phyloP scores from a whole-genome alignment of 1,139 yeast species.

The Magnusiomyces tetraspermus region DNA sequence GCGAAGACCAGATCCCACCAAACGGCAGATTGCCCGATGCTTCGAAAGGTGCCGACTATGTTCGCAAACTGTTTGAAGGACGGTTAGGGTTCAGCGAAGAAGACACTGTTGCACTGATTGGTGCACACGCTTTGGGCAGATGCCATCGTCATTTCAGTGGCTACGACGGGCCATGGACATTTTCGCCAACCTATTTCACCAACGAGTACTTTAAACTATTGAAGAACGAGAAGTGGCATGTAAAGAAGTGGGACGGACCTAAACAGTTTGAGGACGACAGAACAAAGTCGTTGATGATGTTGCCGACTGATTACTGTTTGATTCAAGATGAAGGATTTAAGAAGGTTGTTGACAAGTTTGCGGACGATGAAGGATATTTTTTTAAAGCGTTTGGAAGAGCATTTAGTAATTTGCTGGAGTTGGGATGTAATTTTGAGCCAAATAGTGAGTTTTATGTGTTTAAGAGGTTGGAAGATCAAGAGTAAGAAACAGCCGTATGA shows the following conservation, averaged over 20 bases:
- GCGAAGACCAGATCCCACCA: constrained; percentile 42
- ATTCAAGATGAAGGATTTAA: constrained; percentile 56
- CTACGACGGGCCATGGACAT: constrained; percentile 93
- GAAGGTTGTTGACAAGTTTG: constrained; percentile 61
- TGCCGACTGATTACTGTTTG: constrained; percentile 74
- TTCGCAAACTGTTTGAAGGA: constrained; percentile 48
- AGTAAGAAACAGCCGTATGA: too few relatives aligned
- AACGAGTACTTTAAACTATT: constrained; percentile 52
- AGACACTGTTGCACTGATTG: constrained; percentile 78
- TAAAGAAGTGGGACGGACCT: constrained; percentile 67
- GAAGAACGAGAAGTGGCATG: constrained; percentile 63
- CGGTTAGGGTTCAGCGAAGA: constrained; percentile 74
- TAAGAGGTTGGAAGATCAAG: constrained; percentile 46
- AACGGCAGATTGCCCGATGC: constrained; percentile 81
- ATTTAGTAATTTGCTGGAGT: constrained; percentile 59
- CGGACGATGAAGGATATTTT: constrained; percentile 58
- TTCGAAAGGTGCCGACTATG: constrained; percentile 55
- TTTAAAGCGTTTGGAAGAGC: constrained; percentile 65
- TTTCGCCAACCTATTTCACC: constrained; percentile 65
- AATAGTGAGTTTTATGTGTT: constrained; percentile 40
- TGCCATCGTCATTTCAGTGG: constrained; percentile 58
- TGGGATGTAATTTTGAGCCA: constrained; percentile 53
- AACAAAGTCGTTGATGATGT: constrained; percentile 76
- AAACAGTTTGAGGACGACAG: constrained; percentile 67
- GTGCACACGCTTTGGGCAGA: constrained; percentile 79